Evolutionary conservation across 768 basidiomycete species (phyloP).

Genomic region (Phaeotremella fagi): DNA sequence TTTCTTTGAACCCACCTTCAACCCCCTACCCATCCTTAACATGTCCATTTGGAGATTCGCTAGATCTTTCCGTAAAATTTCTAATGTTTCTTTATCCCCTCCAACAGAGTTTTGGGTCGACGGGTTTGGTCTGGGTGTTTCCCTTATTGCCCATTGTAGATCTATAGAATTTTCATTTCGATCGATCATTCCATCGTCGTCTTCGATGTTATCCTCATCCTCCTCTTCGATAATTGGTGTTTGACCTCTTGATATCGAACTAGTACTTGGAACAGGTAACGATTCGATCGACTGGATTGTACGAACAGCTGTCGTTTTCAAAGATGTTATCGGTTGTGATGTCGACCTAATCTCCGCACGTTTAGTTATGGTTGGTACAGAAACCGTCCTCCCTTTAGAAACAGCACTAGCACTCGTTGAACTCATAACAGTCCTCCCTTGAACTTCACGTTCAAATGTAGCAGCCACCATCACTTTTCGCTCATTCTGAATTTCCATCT

Average conservation of each 20-base stretch:
- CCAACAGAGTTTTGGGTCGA: no score
- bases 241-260: not conserved
- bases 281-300: not conserved
- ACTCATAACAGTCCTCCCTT: not conserved
- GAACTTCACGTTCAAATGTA: not conserved
- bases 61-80: constrained; percentile 15
- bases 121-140: no score
- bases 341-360: not conserved
- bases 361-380: not conserved
- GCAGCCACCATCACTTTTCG: not conserved
- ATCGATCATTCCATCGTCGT: no score
- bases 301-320: not conserved
- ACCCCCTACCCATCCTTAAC: constrained; percentile 19
- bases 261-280: not conserved
- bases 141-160: no score
- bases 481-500: no score
- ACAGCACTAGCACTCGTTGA: not conserved
- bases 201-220: constrained; percentile 15
- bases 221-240: constrained; percentile 8
- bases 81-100: constrained; percentile 5
- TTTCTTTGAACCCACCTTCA: constrained; percentile 20
- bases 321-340: not conserved
- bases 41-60: constrained; percentile 25
- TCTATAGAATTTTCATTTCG: no score
- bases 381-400: not conserved